Evolutionary conservation across 2,329 filamentous ascomycete species (phyloP), one percentile per base, ranked within the genome.

Genomic region (Microsporum audouinii): DNA sequence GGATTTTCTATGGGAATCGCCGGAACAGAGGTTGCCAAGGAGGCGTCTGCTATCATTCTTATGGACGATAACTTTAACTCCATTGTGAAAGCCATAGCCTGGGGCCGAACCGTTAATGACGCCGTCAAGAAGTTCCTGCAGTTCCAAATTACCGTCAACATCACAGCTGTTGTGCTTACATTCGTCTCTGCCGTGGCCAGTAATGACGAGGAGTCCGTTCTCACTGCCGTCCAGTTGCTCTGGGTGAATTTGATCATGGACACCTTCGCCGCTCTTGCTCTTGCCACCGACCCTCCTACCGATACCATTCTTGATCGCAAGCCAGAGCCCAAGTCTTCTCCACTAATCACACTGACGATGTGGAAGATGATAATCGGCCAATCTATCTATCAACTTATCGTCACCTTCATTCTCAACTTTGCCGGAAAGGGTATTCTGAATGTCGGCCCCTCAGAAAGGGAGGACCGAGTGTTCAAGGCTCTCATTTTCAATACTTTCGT

Each of bases 361-460:
- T 95, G 92, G 92, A 97, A 97, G 80, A 97, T 97, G 92, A 96
- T 97, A 65, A 82, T 96, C 45, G 92, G 91, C 1, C 91, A 97
- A 72, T 85, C 91, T 1, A 80, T 96, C 60, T 97, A 94, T 73
- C 91, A 97, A 73, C 83, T 97, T 0, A 79, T 80, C 3, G 84
- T 86, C n/a, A 88, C 91, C 0, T 87, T 96, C 66, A 79, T 94
- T 65, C 81, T 96, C 27, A 91, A 92, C 76, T 97, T 91, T 68
- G 89, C 83, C 39, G 84, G 81, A 55, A 74, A 73, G 62, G 76
- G 69, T 38, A 84, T 89, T 14, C 79, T 89, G 14, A 78, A 78
- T 6, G 84, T 86, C 66, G 71, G 12, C 7, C 2, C 56, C 34
- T 27, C 10, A 1, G 74, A 79, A 31, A 68, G 77, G 36, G 72